Percentiles rank a stretch among this genome's conserved stretches.
phyloP scores from a whole-genome alignment of 2,329 filamentous ascomycete species.

The Aspergillus intermedius region DNA sequence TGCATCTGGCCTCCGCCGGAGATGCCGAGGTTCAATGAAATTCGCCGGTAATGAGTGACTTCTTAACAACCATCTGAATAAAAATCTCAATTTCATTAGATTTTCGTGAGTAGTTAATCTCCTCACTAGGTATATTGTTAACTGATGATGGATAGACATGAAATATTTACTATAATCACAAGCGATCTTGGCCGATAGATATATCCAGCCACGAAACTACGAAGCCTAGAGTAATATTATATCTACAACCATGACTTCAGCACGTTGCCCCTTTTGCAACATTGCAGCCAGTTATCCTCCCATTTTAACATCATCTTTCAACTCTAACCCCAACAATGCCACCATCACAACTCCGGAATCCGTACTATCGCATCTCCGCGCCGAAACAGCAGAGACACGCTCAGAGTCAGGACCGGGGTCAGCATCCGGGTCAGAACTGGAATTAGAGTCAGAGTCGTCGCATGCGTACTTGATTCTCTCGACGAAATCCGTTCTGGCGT shows the following conservation, averaged over 20 bases:
- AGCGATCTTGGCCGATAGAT: neutral
- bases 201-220: neutral
- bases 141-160: too few species aligned
- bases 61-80: too few species aligned
- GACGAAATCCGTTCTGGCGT: slow-evolving; percentile 71
- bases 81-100: too few species aligned
- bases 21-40: too few species aligned
- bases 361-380: slow-evolving; percentile 4
- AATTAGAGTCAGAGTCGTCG: neutral
- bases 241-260: neutral
- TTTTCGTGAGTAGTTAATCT: too few species aligned
- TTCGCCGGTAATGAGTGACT: too few species aligned
- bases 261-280: slow-evolving; percentile 52
- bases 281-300: slow-evolving; percentile 49
- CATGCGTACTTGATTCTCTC: slow-evolving; percentile 61
- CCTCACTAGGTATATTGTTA: too few species aligned
- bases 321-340: slow-evolving; percentile 13
- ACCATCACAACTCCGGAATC: neutral
- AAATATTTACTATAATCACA: too few species aligned
- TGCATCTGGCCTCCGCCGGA: too few species aligned
- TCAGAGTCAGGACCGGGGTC: neutral
- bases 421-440: neutral
- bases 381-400: slow-evolving; percentile 10
- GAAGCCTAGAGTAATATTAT: neutral
- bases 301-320: slow-evolving; percentile 18